A percentile compares a stretch with the other conserved stretches of the same genome.
Conservation (phyloP, 1,284 basidiomycete genomes). For the Ganoderma resinaceum region DNA sequence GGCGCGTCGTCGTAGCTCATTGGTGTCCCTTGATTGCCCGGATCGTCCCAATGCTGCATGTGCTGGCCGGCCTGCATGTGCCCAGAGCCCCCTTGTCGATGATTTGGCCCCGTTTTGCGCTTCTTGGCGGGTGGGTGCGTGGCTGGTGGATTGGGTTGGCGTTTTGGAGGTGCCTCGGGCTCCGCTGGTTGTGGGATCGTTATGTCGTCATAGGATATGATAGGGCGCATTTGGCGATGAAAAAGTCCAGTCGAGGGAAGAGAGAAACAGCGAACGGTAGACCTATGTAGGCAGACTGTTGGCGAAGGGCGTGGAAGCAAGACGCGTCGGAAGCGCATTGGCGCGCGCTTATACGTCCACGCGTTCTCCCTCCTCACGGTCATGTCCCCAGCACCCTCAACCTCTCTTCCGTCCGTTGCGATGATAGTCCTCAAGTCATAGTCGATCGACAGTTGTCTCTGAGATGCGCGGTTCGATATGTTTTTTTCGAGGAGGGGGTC, state of each 20-base stretch:
- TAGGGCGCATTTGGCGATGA: conserved; percentile 32
- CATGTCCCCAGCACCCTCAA: too few relatives aligned
- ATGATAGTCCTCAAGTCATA: too few relatives aligned
- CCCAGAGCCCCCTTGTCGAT: conserved; percentile 19
- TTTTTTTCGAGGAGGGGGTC: too few relatives aligned
- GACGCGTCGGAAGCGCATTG: not conserved
- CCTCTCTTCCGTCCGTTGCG: too few relatives aligned
- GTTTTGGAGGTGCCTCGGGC: not conserved
- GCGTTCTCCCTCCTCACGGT: too few relatives aligned
- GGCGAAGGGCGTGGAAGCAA: not conserved
- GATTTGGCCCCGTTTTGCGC: conserved; percentile 36
- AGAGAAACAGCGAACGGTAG: not conserved
- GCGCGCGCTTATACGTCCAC: too few relatives aligned
- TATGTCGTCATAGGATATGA: conserved; percentile 43
- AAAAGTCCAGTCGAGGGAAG: not conserved
- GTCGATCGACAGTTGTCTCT: too few relatives aligned
- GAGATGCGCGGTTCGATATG: too few relatives aligned
- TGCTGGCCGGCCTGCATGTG: conserved; percentile 27
- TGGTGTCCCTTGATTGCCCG: conserved; percentile 38
- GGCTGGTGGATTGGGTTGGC: conserved; percentile 7
- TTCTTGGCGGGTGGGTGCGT: conserved; percentile 38
- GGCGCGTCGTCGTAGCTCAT: conserved; percentile 44
- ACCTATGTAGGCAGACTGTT: not conserved
- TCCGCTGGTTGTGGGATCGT: conserved; percentile 25
- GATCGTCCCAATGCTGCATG: conserved; percentile 55